phyloP scores from a whole-genome alignment of 768 basidiomycete species.

The Suillus ampliporus region DNA sequence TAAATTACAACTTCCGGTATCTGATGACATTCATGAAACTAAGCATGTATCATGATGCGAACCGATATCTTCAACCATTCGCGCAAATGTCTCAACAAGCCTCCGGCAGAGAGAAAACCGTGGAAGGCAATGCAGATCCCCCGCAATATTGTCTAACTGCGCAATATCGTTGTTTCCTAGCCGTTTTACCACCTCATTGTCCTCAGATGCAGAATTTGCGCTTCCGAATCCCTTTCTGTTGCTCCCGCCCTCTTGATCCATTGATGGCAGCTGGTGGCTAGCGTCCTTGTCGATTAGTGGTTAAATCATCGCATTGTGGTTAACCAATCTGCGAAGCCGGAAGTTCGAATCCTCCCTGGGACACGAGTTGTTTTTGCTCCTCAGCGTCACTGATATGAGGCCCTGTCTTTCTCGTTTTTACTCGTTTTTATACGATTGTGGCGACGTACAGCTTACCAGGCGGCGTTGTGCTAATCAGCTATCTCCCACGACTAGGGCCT shows the following conservation, averaged over 20 bases:
- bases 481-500: no score
- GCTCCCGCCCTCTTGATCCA: not conserved
- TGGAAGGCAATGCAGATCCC: not conserved
- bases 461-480: no score
- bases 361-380: constrained; percentile 17
- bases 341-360: constrained; percentile 47
- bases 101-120: not conserved
- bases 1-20: no score
- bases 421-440: no score
- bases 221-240: no score
- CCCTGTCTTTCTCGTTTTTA: not conserved
- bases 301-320: constrained; percentile 52
- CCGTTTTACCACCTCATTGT: not conserved
- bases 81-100: constrained; percentile 27
- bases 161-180: not conserved
- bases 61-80: constrained; percentile 22
- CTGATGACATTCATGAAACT: no score
- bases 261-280: not conserved
- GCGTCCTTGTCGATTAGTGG: constrained; percentile 51
- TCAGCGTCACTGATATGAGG: not conserved
- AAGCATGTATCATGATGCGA: no score
- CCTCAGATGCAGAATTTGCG: no score
- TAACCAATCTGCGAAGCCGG: constrained; percentile 42
- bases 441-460: no score
- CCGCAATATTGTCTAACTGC: not conserved